Conservation (phyloP, 2,329 filamentous ascomycete genomes). For the Colletotrichum sp. region DNA sequence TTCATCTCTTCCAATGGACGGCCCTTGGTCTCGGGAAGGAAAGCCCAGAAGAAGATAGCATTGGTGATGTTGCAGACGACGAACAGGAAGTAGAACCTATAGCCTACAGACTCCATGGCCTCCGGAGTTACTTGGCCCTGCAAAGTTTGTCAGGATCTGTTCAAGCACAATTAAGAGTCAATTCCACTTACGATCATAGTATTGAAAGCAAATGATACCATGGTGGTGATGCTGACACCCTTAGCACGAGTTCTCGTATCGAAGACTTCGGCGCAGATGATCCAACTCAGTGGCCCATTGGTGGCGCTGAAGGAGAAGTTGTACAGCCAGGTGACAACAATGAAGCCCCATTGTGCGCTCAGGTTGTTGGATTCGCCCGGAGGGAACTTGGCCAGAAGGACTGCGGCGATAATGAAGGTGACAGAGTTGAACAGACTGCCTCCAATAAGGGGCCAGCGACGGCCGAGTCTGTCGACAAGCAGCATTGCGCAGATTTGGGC, state of each 20-base stretch:
- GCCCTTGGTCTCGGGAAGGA: conserved; percentile 70
- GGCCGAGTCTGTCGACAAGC: conserved; percentile 72
- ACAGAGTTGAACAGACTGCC: conserved; percentile 75
- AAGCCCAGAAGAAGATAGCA: conserved; percentile 59
- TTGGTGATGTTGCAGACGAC: conserved; percentile 63
- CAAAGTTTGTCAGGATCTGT: background rate
- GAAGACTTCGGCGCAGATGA: conserved; percentile 75
- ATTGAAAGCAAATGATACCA: conserved; percentile 77
- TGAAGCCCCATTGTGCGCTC: conserved; percentile 67
- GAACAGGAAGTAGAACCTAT: conserved; percentile 8
- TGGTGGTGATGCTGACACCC: conserved; percentile 76
- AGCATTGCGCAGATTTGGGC: conserved; percentile 72
- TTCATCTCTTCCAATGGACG: conserved; percentile 73
- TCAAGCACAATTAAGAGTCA: conserved; percentile 57
- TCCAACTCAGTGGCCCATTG: conserved; percentile 70
- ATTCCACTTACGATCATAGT: conserved; percentile 65
- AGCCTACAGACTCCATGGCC: background rate
- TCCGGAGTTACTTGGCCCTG: conserved; percentile 1
- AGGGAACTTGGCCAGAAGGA: conserved; percentile 60
- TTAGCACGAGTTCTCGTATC: conserved; percentile 77
- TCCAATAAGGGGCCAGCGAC: conserved; percentile 72
- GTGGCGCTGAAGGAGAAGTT: conserved; percentile 73
- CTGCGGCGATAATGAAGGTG: conserved; percentile 72
- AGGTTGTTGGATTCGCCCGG: conserved; percentile 49
- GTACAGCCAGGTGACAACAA: conserved; percentile 75